Conservation (phyloP, 257 asterid genomes). For the Plantago major region DNA sequence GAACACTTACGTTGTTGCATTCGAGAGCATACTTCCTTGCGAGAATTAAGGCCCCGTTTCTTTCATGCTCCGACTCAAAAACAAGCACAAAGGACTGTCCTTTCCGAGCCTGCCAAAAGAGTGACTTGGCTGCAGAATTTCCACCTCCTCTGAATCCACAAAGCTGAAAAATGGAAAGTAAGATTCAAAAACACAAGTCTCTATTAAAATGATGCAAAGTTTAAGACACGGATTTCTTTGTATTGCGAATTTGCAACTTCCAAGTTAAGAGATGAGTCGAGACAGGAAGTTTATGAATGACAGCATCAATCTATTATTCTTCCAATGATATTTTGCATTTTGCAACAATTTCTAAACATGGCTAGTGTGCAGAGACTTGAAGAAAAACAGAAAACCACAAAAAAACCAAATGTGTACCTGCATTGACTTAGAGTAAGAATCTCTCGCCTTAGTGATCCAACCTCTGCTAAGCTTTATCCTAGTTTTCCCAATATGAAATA, state of each 20-base stretch:
- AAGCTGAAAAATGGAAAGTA: constrained; percentile 36
- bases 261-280: background rate
- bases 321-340: background rate
- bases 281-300: no score
- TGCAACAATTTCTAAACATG: no score
- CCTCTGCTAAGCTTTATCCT: constrained; percentile 81
- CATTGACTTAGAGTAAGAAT: constrained; percentile 79
- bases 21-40: constrained; percentile 84
- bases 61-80: constrained; percentile 76
- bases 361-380: no score
- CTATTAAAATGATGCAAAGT: no score
- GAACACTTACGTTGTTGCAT: constrained; percentile 72
- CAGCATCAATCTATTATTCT: background rate
- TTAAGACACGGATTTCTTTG: no score
- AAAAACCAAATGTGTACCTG: constrained; percentile 47
- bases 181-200: background rate
- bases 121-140: constrained; percentile 84
- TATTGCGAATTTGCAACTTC: no score
- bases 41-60: constrained; percentile 88
- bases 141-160: constrained; percentile 98
- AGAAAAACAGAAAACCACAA: no score
- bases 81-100: constrained; percentile 67
- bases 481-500: constrained; percentile 79
- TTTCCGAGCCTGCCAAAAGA: constrained; percentile 64
- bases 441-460: constrained; percentile 61